A percentile compares a stretch with the other conserved stretches of the same genome.
phyloP scores from a whole-genome alignment of 768 basidiomycete genomes.

The Thelephora aurantiotincta region DNA sequence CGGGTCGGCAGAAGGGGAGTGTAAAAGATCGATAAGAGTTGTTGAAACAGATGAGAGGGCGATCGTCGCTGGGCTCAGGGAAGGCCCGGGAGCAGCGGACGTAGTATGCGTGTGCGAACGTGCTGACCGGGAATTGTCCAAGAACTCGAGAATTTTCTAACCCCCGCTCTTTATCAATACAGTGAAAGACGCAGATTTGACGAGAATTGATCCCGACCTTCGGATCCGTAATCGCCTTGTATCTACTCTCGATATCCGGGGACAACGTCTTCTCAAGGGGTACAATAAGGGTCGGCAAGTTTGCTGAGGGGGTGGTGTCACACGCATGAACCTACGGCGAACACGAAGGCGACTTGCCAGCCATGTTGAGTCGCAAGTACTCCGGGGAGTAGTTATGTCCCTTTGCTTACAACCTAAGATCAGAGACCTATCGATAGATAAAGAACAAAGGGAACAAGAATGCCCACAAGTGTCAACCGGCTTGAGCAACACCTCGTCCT shows the following conservation, averaged over 20 bases:
- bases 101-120: constrained; percentile 57
- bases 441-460: background rate
- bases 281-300: constrained; percentile 76
- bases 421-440: background rate
- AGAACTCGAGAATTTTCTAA: constrained; percentile 63
- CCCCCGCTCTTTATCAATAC: constrained; percentile 3
- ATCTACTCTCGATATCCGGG: constrained; percentile 60
- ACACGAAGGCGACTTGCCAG: constrained; percentile 30
- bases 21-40: constrained; percentile 38
- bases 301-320: constrained; percentile 28
- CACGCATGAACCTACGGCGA: background rate
- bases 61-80: constrained; percentile 68
- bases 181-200: background rate
- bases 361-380: constrained; percentile 65
- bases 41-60: constrained; percentile 38
- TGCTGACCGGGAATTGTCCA: constrained; percentile 70
- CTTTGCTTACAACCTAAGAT: constrained; percentile 28
- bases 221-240: constrained; percentile 65
- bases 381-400: constrained; percentile 70
- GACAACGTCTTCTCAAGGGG: constrained; percentile 62
- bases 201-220: constrained; percentile 30
- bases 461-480: constrained; percentile 48
- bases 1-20: constrained; percentile 50
- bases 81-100: constrained; percentile 59
- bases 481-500: constrained; percentile 60